Evolutionary conservation across 768 basidiomycete genomes (phyloP).

Genomic region (Boletus sensibilis): DNA sequence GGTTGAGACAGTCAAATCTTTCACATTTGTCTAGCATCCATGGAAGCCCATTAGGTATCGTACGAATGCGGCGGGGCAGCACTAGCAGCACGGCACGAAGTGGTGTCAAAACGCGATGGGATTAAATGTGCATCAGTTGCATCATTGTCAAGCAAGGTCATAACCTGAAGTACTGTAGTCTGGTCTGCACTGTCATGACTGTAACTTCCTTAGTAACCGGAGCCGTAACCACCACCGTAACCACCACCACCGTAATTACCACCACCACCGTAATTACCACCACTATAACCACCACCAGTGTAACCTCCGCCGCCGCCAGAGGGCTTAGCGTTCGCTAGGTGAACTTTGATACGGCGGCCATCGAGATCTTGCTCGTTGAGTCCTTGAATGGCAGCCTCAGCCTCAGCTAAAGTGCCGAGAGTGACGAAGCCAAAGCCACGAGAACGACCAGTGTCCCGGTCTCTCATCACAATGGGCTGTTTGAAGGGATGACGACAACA

Average conservation of each 20-base stretch:
- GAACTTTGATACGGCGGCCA: conserved; percentile 54
- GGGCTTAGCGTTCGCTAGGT: conserved; percentile 36
- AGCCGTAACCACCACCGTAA: conserved; percentile 5
- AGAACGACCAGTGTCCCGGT: conserved; percentile 57
- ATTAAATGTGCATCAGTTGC: too few species aligned
- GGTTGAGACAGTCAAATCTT: too few species aligned
- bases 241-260: conserved; percentile 5
- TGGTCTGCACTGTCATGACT: too few species aligned
- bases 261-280: neutral
- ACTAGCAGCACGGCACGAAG: too few species aligned
- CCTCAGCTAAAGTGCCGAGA: conserved; percentile 32
- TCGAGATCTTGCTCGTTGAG: conserved; percentile 55
- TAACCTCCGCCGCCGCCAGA: conserved; percentile 28
- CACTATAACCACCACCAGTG: conserved; percentile 11
- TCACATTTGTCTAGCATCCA: too few species aligned
- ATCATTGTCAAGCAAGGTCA: too few species aligned
- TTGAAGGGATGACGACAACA: conserved; percentile 7
- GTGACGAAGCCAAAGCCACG: conserved; percentile 60
- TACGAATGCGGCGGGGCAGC: too few species aligned
- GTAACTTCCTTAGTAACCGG: too few species aligned
- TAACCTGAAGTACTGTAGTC: too few species aligned
- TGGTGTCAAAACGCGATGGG: too few species aligned
- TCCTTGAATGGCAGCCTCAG: conserved; percentile 43
- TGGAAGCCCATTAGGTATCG: too few species aligned
- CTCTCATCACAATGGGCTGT: conserved; percentile 40